A percentile compares a stretch with the other conserved stretches of the same genome.
phyloP scores from a whole-genome alignment of 306 rosid species.

The Acmispon strigosus region DNA sequence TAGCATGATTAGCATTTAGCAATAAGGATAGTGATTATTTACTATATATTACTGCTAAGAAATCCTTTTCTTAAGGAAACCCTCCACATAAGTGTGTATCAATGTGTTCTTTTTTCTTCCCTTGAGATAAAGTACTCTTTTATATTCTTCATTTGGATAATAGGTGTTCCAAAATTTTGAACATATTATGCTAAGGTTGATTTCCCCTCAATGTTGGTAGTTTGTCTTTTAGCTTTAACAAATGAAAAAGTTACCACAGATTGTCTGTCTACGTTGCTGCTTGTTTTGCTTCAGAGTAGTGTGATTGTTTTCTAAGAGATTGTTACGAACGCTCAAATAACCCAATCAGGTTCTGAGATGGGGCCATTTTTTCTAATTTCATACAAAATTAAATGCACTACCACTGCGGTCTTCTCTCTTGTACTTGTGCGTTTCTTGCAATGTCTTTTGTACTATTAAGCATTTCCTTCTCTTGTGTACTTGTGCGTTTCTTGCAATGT shows the following conservation, averaged over 20 bases:
- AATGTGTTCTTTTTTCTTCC: neutral
- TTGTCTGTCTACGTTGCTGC: neutral
- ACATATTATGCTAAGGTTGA: too few relatives aligned
- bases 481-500: neutral
- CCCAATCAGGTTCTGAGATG: neutral
- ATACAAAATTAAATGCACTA: neutral
- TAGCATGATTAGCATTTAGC: neutral
- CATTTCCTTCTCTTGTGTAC: neutral
- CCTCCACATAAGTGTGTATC: neutral
- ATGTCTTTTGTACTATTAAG: neutral
- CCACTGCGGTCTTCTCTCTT: neutral
- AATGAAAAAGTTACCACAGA: neutral
- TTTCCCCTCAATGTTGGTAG: neutral
- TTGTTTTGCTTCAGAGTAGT: neutral
- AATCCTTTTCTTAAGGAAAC: neutral
- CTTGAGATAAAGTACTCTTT: neutral
- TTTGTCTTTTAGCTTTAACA: neutral
- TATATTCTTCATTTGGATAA: slow-evolving; percentile 9
- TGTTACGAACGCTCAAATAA: neutral
- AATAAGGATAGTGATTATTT: neutral
- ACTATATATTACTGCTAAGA: neutral
- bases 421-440: neutral
- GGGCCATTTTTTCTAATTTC: neutral
- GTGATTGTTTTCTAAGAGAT: neutral
- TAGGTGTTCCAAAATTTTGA: neutral